Evolutionary conservation across 345 rosid genomes (phyloP).

Genomic region (Geranium brycei): DNA sequence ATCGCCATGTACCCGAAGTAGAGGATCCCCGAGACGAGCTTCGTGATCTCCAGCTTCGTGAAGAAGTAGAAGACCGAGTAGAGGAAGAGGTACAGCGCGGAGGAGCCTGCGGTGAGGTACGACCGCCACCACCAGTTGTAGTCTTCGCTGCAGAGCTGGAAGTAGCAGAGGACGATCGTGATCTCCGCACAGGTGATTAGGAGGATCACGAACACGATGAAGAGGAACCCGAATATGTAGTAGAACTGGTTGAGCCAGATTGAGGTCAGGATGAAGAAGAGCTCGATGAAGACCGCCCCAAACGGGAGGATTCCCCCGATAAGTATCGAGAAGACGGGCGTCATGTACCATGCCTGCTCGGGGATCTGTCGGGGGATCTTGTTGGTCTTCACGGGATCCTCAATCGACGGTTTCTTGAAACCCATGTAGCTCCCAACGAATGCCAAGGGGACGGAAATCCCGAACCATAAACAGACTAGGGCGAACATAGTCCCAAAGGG

Average conservation of each 20-base stretch:
- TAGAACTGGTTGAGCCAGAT: slow-evolving; percentile 6
- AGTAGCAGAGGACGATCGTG: slow-evolving; percentile 3
- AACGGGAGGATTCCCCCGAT: slow-evolving; percentile 3
- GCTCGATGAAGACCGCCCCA: slow-evolving; percentile 2
- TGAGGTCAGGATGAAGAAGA: slow-evolving; percentile 2
- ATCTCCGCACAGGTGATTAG: slow-evolving; percentile 4
- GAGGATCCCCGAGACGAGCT: background rate
- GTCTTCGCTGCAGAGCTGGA: slow-evolving; percentile 2
- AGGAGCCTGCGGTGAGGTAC: slow-evolving; percentile 2
- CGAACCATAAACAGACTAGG: slow-evolving; percentile 6
- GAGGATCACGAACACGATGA: slow-evolving; percentile 6
- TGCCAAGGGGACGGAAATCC: slow-evolving; percentile 3
- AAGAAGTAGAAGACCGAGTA: background rate
- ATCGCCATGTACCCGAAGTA: background rate
- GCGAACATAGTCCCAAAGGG: slow-evolving; percentile 2
- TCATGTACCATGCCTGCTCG: slow-evolving; percentile 7
- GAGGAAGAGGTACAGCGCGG: background rate
- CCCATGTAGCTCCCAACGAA: slow-evolving; percentile 8
- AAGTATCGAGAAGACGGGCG: slow-evolving; percentile 3
- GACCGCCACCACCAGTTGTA: slow-evolving; percentile 9
- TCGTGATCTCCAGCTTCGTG: background rate
- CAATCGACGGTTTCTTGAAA: slow-evolving; percentile 3
- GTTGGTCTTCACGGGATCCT: slow-evolving; percentile 1
- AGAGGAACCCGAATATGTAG: slow-evolving; percentile 10
- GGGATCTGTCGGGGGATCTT: slow-evolving; percentile 1